A percentile compares a stretch with the other conserved stretches of the same genome.
Evolutionary conservation across 1,284 basidiomycete genomes (phyloP).

Genomic region (Moesziomyces aphidis): DNA sequence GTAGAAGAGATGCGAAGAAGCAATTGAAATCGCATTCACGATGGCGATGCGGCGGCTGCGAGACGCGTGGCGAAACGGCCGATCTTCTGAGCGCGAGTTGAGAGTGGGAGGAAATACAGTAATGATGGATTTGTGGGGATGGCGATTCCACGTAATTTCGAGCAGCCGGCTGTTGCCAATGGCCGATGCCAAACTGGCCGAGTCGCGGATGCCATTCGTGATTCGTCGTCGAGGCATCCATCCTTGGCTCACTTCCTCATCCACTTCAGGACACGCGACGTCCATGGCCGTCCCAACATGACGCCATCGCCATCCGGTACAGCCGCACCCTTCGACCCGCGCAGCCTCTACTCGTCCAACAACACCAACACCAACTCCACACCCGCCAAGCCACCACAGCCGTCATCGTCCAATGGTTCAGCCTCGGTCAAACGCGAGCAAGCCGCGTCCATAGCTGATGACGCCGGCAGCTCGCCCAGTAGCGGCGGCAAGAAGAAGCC

Average conservation of each 20-base stretch:
- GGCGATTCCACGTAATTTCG: too few species aligned
- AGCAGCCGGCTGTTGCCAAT: too few species aligned
- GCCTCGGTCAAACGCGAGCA: conserved; percentile 18
- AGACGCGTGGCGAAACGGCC: too few species aligned
- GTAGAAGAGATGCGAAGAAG: neutral
- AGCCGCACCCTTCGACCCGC: conserved; percentile 32
- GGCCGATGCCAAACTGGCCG: too few species aligned
- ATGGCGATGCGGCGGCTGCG: too few species aligned
- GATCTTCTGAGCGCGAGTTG: too few species aligned
- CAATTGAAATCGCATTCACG: too few species aligned
- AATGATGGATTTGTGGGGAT: too few species aligned
- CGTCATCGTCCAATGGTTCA: conserved; percentile 10
- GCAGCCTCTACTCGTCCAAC: conserved; percentile 38
- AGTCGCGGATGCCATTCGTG: too few species aligned
- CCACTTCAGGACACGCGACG: neutral
- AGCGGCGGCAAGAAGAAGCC: conserved; percentile 40
- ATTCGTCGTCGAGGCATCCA: neutral
- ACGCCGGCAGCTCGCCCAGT: conserved; percentile 14
- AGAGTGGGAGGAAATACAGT: too few species aligned
- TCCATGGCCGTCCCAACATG: conserved; percentile 19
- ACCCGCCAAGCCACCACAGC: conserved; percentile 2
- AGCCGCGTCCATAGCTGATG: conserved; percentile 5
- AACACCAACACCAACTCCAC: conserved; percentile 3
- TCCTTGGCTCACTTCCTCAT: neutral
- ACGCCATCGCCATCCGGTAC: conserved; percentile 23